A percentile compares a stretch with the other conserved stretches of the same genome.
These are phyloP conservation scores for Euptelea pleiosperma DNA, from an alignment of 164 flowering plant species.

Conservation along the genomic window DNA sequence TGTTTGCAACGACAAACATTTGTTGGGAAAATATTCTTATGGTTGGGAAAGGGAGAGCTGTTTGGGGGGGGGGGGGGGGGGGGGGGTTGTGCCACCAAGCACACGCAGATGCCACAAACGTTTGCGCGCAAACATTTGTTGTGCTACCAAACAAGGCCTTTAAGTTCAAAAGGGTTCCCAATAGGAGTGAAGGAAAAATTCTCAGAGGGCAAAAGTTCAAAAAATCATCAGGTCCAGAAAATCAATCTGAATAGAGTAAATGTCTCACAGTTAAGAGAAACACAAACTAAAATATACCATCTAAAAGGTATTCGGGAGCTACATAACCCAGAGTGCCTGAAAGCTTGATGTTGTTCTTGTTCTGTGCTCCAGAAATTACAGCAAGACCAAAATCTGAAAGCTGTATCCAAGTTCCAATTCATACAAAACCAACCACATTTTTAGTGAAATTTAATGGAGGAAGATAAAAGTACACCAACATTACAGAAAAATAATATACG, in stretches of 20 bases:
- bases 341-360: conserved; percentile 64
- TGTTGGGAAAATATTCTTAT: no score
- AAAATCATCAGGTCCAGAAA: neutral
- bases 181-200: neutral
- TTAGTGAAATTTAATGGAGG: neutral
- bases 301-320: conserved; percentile 93
- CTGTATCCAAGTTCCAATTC: conserved; percentile 34
- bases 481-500: neutral
- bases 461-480: neutral
- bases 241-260: neutral
- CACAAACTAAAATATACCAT: conserved; percentile 48
- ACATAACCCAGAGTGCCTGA: conserved; percentile 92
- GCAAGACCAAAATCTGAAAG: conserved; percentile 96
- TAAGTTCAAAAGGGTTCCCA: neutral
- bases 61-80: no score
- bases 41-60: no score
- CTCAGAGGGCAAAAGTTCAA: neutral
- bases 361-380: conserved; percentile 50
- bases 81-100: no score
- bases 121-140: no score
- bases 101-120: no score
- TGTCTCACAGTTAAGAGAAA: no score
- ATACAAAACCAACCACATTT: neutral
- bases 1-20: no score
- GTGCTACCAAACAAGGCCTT: no score